Base-by-base conservation (phyloP, 495 filamentous ascomycete genomes). In the Penicillium canariense region DNA sequence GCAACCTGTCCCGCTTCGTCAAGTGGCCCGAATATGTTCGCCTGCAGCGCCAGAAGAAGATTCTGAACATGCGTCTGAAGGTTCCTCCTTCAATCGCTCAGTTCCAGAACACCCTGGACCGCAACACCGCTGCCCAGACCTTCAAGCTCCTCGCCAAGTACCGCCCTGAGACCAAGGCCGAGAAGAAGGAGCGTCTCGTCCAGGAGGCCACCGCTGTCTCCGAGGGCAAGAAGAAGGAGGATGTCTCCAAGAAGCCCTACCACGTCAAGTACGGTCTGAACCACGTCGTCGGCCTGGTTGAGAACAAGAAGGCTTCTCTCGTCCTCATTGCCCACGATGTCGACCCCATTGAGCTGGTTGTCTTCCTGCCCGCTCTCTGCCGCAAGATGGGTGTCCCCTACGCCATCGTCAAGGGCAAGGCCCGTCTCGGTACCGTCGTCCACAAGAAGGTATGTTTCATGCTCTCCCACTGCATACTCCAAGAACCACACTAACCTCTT, bases 101-200 rank as follows among this genome's bases (percentile, higher is more conserved):
- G 81, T 99, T 99, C 89, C 85, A 88, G 80, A 86, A 89, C 73
- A 88, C 89, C 66, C 89, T 97, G 71, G 95, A 99, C 87, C 91
- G 92, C 78, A 99, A 97, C 84, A 91, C 91, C 64, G 95, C 95
- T 68, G 86, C 90, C 68, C 94, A 97, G 80, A 82, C 83, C 65
- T 92, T 99, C 86, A 96, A 96, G 83, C 88, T 99, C 69, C 88
- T 97, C 68, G 91, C 94, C 88, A 97, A 99, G 83, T 97, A 97
- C 87, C 90, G 91, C 61, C 95, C 95, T 56, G 95, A 99, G 86
- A 95, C 90, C 75, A 97, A 97, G 85, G 78, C 83, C 59, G 94
- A 97, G 87, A 99, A 99, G 90, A 99, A 97, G 86, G 95, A 99
- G 82, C 90, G 95, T 78, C 80, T 99, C 61, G 84, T 86, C 74